These are phyloP conservation scores for Delitschia confertaspora DNA, from an alignment of 495 filamentous ascomycete species.

Conservation along the genomic window DNA sequence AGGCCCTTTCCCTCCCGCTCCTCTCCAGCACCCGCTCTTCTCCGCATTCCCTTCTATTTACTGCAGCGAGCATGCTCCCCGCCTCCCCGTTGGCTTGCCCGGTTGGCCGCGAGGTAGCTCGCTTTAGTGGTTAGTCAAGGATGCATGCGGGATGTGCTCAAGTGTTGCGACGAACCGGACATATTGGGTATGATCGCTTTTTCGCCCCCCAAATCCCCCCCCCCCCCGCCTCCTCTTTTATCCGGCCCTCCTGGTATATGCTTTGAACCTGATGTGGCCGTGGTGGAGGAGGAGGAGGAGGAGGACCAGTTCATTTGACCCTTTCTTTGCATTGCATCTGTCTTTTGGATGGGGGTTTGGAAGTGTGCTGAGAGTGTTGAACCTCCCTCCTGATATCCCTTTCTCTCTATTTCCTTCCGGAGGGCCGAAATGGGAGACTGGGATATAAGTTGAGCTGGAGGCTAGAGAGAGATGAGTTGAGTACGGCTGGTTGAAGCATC, in stretches of 20 bases:
- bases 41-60: conserved; percentile 15
- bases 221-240: conserved; percentile 1
- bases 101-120: conserved; percentile 23
- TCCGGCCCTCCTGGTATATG: conserved; percentile 24
- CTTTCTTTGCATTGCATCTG: conserved; percentile 3
- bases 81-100: conserved; percentile 31
- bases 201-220: conserved; percentile 24
- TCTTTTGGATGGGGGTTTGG: conserved; percentile 4
- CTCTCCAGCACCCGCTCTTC: conserved; percentile 15
- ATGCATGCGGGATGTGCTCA: conserved; percentile 10
- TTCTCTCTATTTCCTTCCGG: conserved; percentile 2
- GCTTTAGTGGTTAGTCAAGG: conserved; percentile 15
- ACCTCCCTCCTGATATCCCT: conserved; percentile 11
- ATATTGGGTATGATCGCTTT: conserved; percentile 37
- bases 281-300: conserved; percentile 14
- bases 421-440: not conserved
- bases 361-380: conserved; percentile 33
- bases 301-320: conserved; percentile 1
- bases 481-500: conserved; percentile 20
- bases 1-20: conserved; percentile 33
- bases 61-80: conserved; percentile 11
- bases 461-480: conserved; percentile 22
- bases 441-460: conserved; percentile 18
- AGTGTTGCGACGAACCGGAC: conserved; percentile 29
- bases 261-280: conserved; percentile 25